Percentiles rank a stretch among this genome's conserved stretches.
Evolutionary conservation across 768 basidiomycete genomes (phyloP).

Genomic region (Lactarius vividus): DNA sequence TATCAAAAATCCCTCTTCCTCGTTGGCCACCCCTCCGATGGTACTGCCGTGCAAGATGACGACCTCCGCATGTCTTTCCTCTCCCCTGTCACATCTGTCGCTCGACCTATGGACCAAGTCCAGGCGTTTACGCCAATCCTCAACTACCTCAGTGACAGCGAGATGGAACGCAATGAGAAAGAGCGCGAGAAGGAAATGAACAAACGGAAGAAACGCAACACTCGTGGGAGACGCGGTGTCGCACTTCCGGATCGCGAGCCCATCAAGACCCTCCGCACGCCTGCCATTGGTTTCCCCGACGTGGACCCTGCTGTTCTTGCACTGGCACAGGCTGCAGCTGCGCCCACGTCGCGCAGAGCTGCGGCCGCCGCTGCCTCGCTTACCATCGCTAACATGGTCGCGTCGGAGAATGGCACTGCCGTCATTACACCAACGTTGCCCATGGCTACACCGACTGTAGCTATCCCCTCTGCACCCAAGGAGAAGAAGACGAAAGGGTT

Average conservation of each 20-base stretch:
- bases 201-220: constrained; percentile 80
- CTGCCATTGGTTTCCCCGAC: constrained; percentile 82
- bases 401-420: constrained; percentile 79
- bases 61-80: constrained; percentile 89
- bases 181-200: constrained; percentile 92
- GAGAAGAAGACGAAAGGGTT: constrained; percentile 69
- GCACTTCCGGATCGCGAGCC: constrained; percentile 91
- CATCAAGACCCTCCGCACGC: constrained; percentile 86
- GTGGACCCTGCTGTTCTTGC: constrained; percentile 70
- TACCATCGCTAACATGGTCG: constrained; percentile 91
- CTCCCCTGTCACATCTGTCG: constrained; percentile 68
- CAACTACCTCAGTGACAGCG: constrained; percentile 83
- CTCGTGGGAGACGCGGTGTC: constrained; percentile 75
- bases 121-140: constrained; percentile 84
- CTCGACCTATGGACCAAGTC: constrained; percentile 76
- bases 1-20: constrained; percentile 92
- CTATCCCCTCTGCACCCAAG: constrained; percentile 46
- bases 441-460: constrained; percentile 38
- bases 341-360: constrained; percentile 72
- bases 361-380: constrained; percentile 81
- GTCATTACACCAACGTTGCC: constrained; percentile 46
- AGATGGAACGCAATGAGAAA: constrained; percentile 85
- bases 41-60: constrained; percentile 76
- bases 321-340: constrained; percentile 58
- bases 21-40: constrained; percentile 83